Percentiles rank a stretch among this genome's conserved stretches.
Conservation (phyloP, 2,329 filamentous ascomycete species). For the Apiospora sp. region DNA sequence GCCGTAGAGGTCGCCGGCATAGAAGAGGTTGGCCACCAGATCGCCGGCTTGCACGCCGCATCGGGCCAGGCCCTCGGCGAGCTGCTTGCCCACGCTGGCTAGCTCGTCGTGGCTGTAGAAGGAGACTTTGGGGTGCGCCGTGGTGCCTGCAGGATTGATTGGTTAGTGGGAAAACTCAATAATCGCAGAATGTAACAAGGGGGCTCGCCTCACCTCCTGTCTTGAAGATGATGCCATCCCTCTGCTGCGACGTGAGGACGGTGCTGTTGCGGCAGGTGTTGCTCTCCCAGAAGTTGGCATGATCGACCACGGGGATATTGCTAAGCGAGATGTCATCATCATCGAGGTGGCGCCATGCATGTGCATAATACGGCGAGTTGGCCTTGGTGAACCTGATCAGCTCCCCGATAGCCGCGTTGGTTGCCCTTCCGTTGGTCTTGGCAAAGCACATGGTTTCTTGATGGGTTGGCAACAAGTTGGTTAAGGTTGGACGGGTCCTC, state of each 20-base stretch:
- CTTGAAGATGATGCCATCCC: slow-evolving; percentile 8
- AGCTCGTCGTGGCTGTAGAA: slow-evolving; percentile 10
- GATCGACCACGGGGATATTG: background rate
- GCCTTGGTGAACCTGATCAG: background rate
- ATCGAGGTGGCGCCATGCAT: background rate
- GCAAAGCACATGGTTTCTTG: background rate
- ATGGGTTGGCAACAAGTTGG: background rate
- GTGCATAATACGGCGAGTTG: background rate
- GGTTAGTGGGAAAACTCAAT: too few species aligned
- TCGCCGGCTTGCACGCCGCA: background rate
- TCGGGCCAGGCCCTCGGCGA: background rate
- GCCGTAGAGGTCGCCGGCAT: slow-evolving; percentile 5
- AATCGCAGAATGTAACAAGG: too few species aligned
- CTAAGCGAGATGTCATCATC: background rate
- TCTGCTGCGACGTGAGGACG: background rate
- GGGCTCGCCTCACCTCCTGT: too few species aligned
- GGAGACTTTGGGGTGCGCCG: background rate
- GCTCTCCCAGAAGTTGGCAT: background rate
- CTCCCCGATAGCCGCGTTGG: background rate
- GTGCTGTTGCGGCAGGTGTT: slow-evolving; percentile 3
- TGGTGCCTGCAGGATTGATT: too few species aligned
- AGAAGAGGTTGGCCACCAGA: slow-evolving; percentile 4
- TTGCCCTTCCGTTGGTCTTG: background rate
- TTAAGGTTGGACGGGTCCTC: background rate
- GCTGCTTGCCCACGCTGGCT: background rate